Evolutionary conservation across 352 stramenopile species (phyloP), one percentile per base, ranked within the genome.

Genomic region (Phytophthora hibernalis): DNA sequence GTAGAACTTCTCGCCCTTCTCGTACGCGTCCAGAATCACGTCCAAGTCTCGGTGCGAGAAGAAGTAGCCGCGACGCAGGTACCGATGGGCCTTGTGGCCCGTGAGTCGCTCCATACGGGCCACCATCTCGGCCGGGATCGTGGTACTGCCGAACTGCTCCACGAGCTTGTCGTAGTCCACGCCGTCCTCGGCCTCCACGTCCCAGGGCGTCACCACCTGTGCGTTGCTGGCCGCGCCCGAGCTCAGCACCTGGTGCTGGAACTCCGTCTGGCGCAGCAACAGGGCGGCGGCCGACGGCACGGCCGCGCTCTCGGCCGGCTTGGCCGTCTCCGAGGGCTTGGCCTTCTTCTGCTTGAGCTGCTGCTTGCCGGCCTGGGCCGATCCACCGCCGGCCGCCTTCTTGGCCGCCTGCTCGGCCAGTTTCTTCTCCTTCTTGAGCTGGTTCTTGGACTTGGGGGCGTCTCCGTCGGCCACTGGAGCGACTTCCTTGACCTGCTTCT

Each of bases 161-260:
- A 99, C 98, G 13, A 99, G 87, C 78, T 99, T 99, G 74, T 97
- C 92, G 72, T 99, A 99, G 82, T 99, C 97, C 50, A 99, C 98
- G 52, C 92, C 94, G 56, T 96, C 92, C 65, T 98, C 94, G 10
- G 97, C 97, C 50, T 98, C 91, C 16, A 98, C 92, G 40, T 97
- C 92, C 94, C 94, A 98, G 16, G 94, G 94, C 31, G 92, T 98
- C 57, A 98, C 89, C 4, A 93, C 71, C 78, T 98, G 94, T 0
- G 76, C 89, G 37, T 79, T 72, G 13, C 57, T 70, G 51, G 79
- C 82, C 43, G 74, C 73, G 20, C 77, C 77, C 18, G 82, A 82
- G 61, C 70, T 84, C 40, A 78, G 45, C 22, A 87, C 73, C 54
- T 91, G 79, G 57, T 91, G 76, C 67, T 92, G 70, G 70, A 93